Evolutionary conservation across 495 filamentous ascomycete genomes (phyloP).

Genomic region (Penicillium cataractarum): DNA sequence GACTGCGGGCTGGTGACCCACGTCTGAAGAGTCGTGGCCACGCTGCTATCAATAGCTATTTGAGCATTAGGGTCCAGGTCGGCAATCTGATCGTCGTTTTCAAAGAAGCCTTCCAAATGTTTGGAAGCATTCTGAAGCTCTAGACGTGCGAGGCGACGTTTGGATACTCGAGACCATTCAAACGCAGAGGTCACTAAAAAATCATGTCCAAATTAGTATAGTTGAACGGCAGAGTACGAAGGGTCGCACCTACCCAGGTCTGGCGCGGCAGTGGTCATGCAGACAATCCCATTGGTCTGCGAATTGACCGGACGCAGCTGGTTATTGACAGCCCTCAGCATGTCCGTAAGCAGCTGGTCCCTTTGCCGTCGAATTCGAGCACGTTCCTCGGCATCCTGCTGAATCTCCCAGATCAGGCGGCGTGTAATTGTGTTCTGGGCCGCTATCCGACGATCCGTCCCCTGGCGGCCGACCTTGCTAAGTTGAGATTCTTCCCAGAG

Average conservation of each 20-base stretch:
- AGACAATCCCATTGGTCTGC: constrained; percentile 39
- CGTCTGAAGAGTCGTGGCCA: constrained; percentile 40
- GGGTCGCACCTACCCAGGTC: constrained; percentile 36
- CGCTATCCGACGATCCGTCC: constrained; percentile 39
- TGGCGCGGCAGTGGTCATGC: constrained; percentile 40
- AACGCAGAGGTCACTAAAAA: constrained; percentile 33
- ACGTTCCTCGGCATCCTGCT: constrained; percentile 41
- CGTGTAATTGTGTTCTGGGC: constrained; percentile 46
- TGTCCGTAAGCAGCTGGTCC: constrained; percentile 32
- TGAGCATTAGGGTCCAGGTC: constrained; percentile 38
- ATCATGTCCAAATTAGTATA: not conserved
- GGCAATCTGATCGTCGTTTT: constrained; percentile 43
- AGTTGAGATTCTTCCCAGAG: constrained; percentile 44
- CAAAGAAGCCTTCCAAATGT: constrained; percentile 48
- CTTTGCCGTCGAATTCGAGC: constrained; percentile 30
- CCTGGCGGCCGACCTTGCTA: constrained; percentile 43
- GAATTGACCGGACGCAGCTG: constrained; percentile 34
- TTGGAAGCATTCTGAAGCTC: constrained; percentile 48
- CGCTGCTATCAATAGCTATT: constrained; percentile 37
- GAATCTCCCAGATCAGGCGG: constrained; percentile 49
- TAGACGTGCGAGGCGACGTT: constrained; percentile 45
- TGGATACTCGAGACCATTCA: constrained; percentile 38
- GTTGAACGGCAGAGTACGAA: constrained; percentile 5
- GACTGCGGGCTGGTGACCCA: constrained; percentile 44
- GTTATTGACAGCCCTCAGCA: constrained; percentile 30